phyloP scores from a whole-genome alignment of 2,329 filamentous ascomycete genomes.

The Aureobasidium lini region DNA sequence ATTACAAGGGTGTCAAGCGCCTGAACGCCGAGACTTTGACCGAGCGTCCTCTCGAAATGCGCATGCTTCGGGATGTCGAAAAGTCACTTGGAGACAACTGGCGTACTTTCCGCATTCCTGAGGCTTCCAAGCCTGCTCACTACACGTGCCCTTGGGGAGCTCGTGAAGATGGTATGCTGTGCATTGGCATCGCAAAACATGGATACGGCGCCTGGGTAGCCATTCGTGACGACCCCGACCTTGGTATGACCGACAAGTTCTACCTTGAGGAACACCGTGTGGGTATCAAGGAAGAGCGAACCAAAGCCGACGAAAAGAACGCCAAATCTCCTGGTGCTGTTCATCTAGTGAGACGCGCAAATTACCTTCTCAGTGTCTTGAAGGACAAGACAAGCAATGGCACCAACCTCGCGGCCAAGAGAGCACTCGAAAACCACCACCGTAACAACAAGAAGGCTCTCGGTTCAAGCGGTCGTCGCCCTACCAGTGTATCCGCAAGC shows the following conservation, averaged over 20 bases:
- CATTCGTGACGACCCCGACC: constrained; percentile 83
- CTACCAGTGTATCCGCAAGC: constrained; percentile 60
- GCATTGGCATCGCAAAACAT: constrained; percentile 85
- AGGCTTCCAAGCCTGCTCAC: constrained; percentile 84
- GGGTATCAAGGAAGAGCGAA: constrained; percentile 90
- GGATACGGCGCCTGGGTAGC: constrained; percentile 94
- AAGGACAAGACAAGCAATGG: constrained; percentile 65
- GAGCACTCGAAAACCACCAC: constrained; percentile 83
- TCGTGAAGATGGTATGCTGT: constrained; percentile 93
- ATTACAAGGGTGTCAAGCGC: constrained; percentile 87
- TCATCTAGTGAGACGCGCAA: constrained; percentile 86
- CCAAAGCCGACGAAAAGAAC: constrained; percentile 59
- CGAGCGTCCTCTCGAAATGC: constrained; percentile 83
- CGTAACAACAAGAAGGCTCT: constrained; percentile 81
- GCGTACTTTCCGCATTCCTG: constrained; percentile 74
- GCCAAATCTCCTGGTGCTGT: constrained; percentile 95
- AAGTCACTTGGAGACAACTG: constrained; percentile 54
- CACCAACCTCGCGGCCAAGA: constrained; percentile 66
- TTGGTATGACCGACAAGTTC: constrained; percentile 82
- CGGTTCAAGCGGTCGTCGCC: constrained; percentile 51
- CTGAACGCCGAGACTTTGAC: constrained; percentile 93
- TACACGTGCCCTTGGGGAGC: constrained; percentile 91
- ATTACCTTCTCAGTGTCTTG: constrained; percentile 91
- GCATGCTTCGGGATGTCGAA: constrained; percentile 69
- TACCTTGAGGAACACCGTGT: constrained; percentile 98